A percentile compares a stretch with the other conserved stretches of the same genome.
These are phyloP conservation scores for Dothistroma pini DNA, from an alignment of 2,329 filamentous ascomycete species.

Conservation along the genomic window DNA sequence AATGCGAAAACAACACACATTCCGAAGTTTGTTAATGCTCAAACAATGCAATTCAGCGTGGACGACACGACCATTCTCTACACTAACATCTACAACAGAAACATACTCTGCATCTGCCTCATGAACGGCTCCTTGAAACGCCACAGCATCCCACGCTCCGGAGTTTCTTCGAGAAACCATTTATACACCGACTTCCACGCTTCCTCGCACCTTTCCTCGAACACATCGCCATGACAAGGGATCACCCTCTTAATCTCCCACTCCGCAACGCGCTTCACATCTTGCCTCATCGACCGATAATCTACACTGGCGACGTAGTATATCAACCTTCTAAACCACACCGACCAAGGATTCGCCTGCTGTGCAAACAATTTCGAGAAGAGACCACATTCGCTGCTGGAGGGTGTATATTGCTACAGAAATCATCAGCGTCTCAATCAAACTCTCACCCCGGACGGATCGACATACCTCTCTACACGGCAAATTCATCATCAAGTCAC, in stretches of 20 bases:
- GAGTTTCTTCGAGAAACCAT: slow-evolving; percentile 11
- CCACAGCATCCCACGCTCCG: slow-evolving; percentile 8
- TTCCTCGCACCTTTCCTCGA: slow-evolving; percentile 6
- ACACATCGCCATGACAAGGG: slow-evolving; percentile 18
- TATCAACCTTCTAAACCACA: slow-evolving; percentile 14
- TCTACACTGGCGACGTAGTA: slow-evolving; percentile 17
- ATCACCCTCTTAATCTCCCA: slow-evolving; percentile 13
- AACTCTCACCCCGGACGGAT: no score
- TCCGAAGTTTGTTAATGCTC: neutral
- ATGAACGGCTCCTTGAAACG: slow-evolving; percentile 9
- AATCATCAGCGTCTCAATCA: no score
- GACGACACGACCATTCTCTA: neutral
- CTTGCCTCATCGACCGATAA: slow-evolving; percentile 12
- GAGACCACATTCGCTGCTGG: neutral
- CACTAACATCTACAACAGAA: neutral
- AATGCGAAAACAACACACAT: neutral
- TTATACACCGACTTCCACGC: slow-evolving; percentile 15
- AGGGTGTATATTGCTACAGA: neutral
- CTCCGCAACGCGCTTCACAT: slow-evolving; percentile 14
- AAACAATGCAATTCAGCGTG: neutral
- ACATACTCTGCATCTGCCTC: slow-evolving; percentile 1
- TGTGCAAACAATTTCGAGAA: slow-evolving; percentile 11
- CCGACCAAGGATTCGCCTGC: slow-evolving; percentile 10
- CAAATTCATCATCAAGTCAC: slow-evolving; percentile 17
- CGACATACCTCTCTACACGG: slow-evolving; percentile 12